These are phyloP conservation scores for Pugionium cornutum DNA, from an alignment of 345 rosid species.

Conservation along the genomic window DNA sequence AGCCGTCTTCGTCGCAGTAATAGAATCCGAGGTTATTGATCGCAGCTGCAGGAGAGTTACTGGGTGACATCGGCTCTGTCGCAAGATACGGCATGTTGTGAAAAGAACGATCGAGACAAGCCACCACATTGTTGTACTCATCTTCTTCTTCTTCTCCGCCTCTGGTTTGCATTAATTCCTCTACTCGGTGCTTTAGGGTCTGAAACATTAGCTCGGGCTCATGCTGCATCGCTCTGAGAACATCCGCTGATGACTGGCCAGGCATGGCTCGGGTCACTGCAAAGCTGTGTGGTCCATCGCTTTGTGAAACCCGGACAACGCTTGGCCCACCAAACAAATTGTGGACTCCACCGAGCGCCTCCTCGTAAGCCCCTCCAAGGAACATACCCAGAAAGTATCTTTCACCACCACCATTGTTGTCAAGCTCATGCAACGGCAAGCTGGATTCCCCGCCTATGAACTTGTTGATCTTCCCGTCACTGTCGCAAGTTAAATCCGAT, in stretches of 20 bases:
- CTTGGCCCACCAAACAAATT: constrained; percentile 97
- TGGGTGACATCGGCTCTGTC: constrained; percentile 40
- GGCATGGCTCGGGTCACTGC: constrained; percentile 77
- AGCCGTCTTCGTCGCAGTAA: constrained; percentile 53
- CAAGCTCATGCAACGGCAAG: constrained; percentile 87
- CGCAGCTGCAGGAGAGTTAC: constrained; percentile 72
- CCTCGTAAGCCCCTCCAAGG: constrained; percentile 97
- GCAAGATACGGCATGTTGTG: constrained; percentile 87
- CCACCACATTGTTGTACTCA: constrained; percentile 47
- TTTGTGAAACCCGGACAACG: constrained; percentile 82
- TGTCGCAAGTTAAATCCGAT: constrained; percentile 90
- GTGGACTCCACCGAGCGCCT: constrained; percentile 97
- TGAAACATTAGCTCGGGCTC: constrained; percentile 97
- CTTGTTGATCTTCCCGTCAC: constrained; percentile 86
- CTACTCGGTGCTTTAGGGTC: constrained; percentile 86
- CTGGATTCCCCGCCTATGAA: constrained; percentile 88
- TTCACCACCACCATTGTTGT: constrained; percentile 43
- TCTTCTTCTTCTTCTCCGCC: constrained; percentile 9
- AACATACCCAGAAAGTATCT: constrained; percentile 91
- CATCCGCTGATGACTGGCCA: constrained; percentile 84
- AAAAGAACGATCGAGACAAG: constrained; percentile 67
- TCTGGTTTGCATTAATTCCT: constrained; percentile 37
- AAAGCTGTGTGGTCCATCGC: constrained; percentile 91
- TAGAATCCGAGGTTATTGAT: constrained; percentile 67
- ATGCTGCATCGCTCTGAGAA: constrained; percentile 91